phyloP scores from a whole-genome alignment of 805 yeast species.

The Suhomyces sp. region DNA sequence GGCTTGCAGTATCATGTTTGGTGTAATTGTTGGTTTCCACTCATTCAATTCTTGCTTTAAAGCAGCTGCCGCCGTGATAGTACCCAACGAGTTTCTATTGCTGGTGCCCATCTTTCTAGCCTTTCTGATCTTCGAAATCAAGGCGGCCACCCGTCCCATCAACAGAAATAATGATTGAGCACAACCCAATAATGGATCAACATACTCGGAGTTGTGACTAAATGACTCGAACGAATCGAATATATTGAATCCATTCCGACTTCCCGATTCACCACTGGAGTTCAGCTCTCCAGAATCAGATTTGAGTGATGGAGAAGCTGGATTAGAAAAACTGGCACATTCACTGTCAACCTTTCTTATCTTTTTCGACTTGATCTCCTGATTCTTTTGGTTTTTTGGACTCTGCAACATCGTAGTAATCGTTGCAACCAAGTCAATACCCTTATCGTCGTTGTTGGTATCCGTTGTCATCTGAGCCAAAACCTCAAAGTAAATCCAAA shows the following conservation, averaged over 20 bases:
- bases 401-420: constrained; percentile 32
- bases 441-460: constrained; percentile 42
- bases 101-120: constrained; percentile 9
- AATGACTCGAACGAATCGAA: constrained; percentile 42
- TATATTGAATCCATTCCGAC: constrained; percentile 19
- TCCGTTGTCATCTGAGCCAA: constrained; percentile 62
- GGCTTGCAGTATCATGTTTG: constrained; percentile 30
- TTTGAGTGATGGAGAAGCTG: constrained; percentile 9
- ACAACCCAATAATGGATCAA: constrained; percentile 68
- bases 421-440: constrained; percentile 40
- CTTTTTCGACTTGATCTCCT: constrained; percentile 7
- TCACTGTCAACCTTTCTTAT: neutral
- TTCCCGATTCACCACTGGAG: constrained; percentile 6
- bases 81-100: constrained; percentile 39
- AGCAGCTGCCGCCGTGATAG: constrained; percentile 54
- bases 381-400: constrained; percentile 15
- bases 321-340: constrained; percentile 1
- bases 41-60: constrained; percentile 49
- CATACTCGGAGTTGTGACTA: constrained; percentile 36
- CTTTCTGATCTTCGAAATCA: constrained; percentile 50
- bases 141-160: constrained; percentile 60
- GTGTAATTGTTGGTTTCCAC: constrained; percentile 54
- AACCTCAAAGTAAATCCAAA: constrained; percentile 69
- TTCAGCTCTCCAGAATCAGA: constrained; percentile 29
- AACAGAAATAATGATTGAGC: constrained; percentile 62